phyloP scores from a whole-genome alignment of 164 flowering plant genomes.

The Brasenia schreberi region DNA sequence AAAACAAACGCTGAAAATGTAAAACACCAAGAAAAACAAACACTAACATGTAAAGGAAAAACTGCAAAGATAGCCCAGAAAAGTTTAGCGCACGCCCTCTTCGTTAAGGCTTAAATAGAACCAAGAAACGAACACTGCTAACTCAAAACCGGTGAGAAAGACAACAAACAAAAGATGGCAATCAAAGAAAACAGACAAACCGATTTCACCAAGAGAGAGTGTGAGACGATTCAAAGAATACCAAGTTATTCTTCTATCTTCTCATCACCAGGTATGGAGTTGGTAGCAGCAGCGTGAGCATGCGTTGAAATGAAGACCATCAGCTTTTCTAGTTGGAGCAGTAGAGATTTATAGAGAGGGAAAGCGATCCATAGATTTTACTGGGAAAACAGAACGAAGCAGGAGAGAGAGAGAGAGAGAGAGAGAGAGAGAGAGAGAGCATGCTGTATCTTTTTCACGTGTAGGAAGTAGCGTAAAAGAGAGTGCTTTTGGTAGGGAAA shows the following conservation, averaged over 20 bases:
- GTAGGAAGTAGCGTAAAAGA: conserved; percentile 1
- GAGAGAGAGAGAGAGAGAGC: not conserved
- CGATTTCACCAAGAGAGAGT: not conserved
- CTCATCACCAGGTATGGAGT: not conserved
- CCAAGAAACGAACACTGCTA: conserved; percentile 2
- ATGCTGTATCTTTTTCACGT: conserved; percentile 3
- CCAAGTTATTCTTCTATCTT: not conserved
- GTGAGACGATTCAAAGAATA: not conserved
- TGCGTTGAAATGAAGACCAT: not conserved
- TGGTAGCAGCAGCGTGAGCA: not conserved
- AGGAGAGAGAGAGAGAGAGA: conserved; percentile 1
- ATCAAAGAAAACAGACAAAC: not conserved
- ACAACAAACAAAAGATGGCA: conserved; percentile 1
- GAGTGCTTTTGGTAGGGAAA: conserved; percentile 2
- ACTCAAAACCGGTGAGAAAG: conserved; percentile 1
- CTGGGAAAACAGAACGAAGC: not conserved
- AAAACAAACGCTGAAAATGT: too few species aligned
- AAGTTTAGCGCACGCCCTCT: not conserved
- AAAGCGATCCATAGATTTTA: not conserved
- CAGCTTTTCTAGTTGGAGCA: not conserved
- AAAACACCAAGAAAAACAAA: not conserved
- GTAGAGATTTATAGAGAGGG: not conserved
- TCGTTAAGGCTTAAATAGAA: conserved; percentile 1
- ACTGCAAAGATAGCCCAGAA: not conserved
- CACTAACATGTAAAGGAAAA: not conserved